Conservation (phyloP, 176 grass and related monocot genomes). For the Secale cereale region DNA sequence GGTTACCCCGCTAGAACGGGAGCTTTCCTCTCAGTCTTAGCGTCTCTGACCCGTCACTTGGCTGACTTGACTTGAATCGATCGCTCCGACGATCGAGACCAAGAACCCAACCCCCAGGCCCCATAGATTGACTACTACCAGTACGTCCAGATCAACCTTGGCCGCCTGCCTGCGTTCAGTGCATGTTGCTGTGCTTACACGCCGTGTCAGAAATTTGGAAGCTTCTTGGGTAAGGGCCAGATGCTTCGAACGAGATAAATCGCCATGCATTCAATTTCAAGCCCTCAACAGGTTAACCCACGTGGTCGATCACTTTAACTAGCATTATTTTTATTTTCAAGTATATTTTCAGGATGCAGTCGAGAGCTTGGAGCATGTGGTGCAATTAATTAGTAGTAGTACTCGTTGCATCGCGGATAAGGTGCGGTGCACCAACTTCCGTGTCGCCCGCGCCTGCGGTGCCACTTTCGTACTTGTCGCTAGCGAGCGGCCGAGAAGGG, state of each 20-base stretch:
- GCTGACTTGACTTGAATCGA: neutral
- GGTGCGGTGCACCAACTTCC: neutral
- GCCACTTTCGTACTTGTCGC: no score
- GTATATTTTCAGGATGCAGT: neutral
- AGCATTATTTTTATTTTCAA: neutral
- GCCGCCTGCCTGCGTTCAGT: slow-evolving; percentile 23
- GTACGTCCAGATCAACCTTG: neutral
- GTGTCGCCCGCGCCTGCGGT: neutral
- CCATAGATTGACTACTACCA: no score
- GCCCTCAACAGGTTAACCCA: neutral
- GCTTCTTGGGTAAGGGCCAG: neutral
- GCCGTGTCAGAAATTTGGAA: neutral
- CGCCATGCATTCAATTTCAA: neutral
- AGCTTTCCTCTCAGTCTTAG: neutral
- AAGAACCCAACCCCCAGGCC: neutral
- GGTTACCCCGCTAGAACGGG: neutral
- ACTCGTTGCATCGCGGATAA: neutral
- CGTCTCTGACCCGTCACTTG: slow-evolving; percentile 2
- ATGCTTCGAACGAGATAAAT: neutral
- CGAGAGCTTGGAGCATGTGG: neutral
- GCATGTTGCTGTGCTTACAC: neutral
- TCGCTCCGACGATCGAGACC: neutral
- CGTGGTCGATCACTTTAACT: neutral
- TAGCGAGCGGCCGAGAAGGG: neutral
- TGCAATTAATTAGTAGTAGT: neutral